phyloP scores from a whole-genome alignment of 208 protist species.

The Wallacemonas sp. region DNA sequence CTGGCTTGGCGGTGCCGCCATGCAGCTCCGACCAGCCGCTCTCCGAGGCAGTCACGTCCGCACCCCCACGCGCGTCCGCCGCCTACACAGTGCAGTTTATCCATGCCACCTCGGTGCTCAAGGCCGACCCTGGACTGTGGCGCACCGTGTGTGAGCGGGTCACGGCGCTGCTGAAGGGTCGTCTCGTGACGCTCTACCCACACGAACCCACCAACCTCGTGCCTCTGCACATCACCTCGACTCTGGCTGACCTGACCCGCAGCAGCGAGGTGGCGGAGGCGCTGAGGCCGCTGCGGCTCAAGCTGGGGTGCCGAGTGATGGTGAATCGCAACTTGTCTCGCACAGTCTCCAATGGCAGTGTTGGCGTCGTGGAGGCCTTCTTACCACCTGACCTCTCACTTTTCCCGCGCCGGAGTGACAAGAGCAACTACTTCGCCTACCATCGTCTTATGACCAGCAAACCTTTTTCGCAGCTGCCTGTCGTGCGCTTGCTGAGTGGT shows the following conservation, averaged over 20 bases:
- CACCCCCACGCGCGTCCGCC: no score
- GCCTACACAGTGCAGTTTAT: constrained; percentile 2
- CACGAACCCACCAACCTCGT: constrained; percentile 51
- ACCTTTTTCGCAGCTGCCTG: constrained; percentile 65
- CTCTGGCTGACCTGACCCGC: constrained; percentile 54
- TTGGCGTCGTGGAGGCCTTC: constrained; percentile 88
- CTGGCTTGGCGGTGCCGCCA: no score
- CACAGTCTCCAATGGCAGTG: constrained; percentile 85
- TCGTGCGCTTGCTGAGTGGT: constrained; percentile 78
- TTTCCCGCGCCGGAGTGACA: constrained; percentile 60
- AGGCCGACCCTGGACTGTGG: constrained; percentile 32
- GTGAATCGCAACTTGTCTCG: constrained; percentile 87
- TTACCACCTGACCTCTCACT: constrained; percentile 53
- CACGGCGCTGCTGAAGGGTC: constrained; percentile 38
- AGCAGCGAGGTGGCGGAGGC: constrained; percentile 42
- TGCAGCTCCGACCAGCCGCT: no score
- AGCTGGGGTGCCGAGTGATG: constrained; percentile 90
- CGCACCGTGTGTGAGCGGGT: constrained; percentile 35
- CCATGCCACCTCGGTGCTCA: not conserved
- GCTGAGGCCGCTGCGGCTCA: constrained; percentile 75
- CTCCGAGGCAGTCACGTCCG: no score
- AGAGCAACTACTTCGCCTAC: constrained; percentile 16
- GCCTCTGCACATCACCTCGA: constrained; percentile 66
- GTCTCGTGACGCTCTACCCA: constrained; percentile 42
- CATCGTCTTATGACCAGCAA: constrained; percentile 26